Conservation (phyloP, 2,329 filamentous ascomycete species). For the Nectriaceae sp. region DNA sequence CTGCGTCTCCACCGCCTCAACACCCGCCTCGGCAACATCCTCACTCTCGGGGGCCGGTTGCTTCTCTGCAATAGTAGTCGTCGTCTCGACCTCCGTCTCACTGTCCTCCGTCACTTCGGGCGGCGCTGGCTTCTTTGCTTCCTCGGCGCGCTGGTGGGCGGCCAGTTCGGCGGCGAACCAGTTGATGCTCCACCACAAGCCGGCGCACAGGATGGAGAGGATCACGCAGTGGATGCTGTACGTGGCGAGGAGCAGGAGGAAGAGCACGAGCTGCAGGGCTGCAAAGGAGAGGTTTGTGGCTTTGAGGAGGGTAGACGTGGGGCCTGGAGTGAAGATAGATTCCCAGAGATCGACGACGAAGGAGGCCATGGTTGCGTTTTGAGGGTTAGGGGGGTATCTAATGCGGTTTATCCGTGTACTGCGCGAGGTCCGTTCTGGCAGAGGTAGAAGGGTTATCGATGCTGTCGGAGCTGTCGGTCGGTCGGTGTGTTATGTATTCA, state of each 20-base stretch:
- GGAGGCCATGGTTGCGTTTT: conserved; percentile 49
- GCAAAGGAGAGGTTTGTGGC: conserved; percentile 92
- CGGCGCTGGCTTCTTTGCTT: conserved; percentile 40
- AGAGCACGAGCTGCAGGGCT: conserved; percentile 77
- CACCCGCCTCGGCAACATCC: conserved; percentile 44
- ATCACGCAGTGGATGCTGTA: conserved; percentile 87
- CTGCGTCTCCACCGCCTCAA: conserved; percentile 43
- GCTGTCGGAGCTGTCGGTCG: not conserved
- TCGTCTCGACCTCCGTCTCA: conserved; percentile 48
- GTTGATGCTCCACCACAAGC: conserved; percentile 93
- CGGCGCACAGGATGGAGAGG: conserved; percentile 75
- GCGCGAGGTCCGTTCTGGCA: too few relatives aligned
- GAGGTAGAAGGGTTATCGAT: not conserved
- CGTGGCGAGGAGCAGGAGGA: conserved; percentile 75
- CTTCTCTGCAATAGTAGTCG: conserved; percentile 16
- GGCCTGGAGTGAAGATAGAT: conserved; percentile 90
- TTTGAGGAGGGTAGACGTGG: conserved; percentile 82
- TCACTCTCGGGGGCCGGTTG: conserved; percentile 15
- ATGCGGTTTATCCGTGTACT: too few relatives aligned
- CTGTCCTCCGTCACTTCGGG: conserved; percentile 33
- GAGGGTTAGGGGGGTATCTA: too few relatives aligned
- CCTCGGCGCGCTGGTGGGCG: conserved; percentile 45
- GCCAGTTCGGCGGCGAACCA: conserved; percentile 81
- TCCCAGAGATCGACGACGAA: conserved; percentile 81
- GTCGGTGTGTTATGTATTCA: not conserved